Evolutionary conservation across 1,139 yeast genomes (phyloP).

Genomic region (Candida pseudoviswanathii): DNA sequence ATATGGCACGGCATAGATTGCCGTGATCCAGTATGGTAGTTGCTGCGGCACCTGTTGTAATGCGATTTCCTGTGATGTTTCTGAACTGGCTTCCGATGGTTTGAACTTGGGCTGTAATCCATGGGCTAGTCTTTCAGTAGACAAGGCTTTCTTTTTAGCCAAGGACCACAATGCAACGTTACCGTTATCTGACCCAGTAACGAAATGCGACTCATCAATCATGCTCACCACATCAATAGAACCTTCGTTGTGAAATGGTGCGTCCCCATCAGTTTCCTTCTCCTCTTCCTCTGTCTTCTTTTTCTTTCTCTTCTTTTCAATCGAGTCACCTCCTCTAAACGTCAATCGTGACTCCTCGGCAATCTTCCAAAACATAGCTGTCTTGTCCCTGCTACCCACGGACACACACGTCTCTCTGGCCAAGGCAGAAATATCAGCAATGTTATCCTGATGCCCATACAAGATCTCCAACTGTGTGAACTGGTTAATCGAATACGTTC

Average conservation of each 20-base stretch:
- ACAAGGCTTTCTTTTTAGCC: conserved; percentile 85
- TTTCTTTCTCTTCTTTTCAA: conserved; percentile 44
- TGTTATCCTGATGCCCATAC: conserved; percentile 94
- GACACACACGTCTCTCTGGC: conserved; percentile 90
- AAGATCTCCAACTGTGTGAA: conserved; percentile 85
- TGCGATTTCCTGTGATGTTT: conserved; percentile 43
- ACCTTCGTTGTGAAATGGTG: conserved; percentile 68
- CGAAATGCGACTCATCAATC: conserved; percentile 90
- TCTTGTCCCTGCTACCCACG: conserved; percentile 92
- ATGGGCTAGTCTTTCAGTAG: conserved; percentile 69
- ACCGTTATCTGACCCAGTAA: conserved; percentile 96
- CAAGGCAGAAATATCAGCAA: conserved; percentile 77
- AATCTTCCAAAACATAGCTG: conserved; percentile 96
- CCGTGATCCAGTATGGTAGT: conserved; percentile 85
- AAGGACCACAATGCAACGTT: conserved; percentile 84
- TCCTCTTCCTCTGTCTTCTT: conserved; percentile 33
- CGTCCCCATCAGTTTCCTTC: conserved; percentile 15
- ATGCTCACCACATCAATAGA: conserved; percentile 87
- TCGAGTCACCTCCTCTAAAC: conserved; percentile 83
- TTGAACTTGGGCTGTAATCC: conserved; percentile 63
- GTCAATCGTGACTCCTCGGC: conserved; percentile 93
- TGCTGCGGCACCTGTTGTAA: conserved; percentile 60
- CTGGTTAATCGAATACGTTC: conserved; percentile 85
- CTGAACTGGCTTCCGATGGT: conserved; percentile 68
- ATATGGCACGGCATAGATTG: conserved; percentile 85